Evolutionary conservation across 768 basidiomycete genomes (phyloP).

Genomic region (Pseudohyphozyma bogoriensis): DNA sequence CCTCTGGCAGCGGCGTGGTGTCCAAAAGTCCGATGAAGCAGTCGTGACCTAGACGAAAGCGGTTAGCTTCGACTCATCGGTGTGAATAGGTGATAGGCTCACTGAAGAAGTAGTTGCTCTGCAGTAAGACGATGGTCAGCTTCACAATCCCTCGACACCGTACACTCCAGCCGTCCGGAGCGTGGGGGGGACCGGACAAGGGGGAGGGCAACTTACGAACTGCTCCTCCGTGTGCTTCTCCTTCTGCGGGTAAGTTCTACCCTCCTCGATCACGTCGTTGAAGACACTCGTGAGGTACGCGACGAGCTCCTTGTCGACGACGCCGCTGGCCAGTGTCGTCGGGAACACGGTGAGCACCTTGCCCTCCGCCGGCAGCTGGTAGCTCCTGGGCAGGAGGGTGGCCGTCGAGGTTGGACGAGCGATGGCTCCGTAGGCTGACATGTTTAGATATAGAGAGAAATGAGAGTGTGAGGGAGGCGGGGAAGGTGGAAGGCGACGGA

Average conservation of each 20-base stretch:
- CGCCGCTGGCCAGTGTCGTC: slow-evolving; percentile 54
- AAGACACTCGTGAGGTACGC: slow-evolving; percentile 41
- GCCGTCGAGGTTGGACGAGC: slow-evolving; percentile 30
- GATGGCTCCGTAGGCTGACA: slow-evolving; percentile 69
- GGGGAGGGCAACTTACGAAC: slow-evolving; percentile 64
- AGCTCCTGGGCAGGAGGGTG: slow-evolving; percentile 16
- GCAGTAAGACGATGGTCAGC: neutral
- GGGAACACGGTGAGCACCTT: slow-evolving; percentile 25
- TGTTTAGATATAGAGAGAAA: slow-evolving; percentile 29
- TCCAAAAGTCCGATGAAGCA: slow-evolving; percentile 31
- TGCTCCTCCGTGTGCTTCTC: slow-evolving; percentile 42
- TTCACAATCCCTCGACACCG: neutral
- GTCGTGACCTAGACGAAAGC: slow-evolving; percentile 15
- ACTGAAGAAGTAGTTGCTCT: slow-evolving; percentile 33
- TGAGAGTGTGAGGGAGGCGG: neutral
- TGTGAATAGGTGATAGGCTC: neutral
- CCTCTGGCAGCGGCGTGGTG: slow-evolving; percentile 25
- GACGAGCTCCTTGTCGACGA: slow-evolving; percentile 45
- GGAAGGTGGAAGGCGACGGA: neutral
- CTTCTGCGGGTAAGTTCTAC: slow-evolving; percentile 79
- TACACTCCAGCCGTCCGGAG: neutral
- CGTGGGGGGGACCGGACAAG: neutral
- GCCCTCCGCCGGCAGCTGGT: slow-evolving; percentile 8
- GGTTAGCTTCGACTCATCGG: neutral
- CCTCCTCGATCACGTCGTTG: slow-evolving; percentile 61